Evolutionary conservation across 2,329 filamentous ascomycete species (phyloP), one percentile per base, ranked within the genome.

Genomic region (Lachnellula willkommii): DNA sequence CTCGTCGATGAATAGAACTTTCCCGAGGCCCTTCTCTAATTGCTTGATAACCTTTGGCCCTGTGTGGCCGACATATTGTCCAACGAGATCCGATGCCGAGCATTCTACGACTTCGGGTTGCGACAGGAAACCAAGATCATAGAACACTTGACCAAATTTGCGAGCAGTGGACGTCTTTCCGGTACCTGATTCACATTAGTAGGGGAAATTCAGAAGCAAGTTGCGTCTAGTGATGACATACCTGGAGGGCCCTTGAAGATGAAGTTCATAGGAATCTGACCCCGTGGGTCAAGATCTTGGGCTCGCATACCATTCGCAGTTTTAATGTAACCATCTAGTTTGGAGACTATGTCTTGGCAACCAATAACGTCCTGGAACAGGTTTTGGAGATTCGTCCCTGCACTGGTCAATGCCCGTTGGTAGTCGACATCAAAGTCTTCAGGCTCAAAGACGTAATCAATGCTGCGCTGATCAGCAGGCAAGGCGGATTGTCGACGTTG

Each of bases 81-180:
- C 88, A 1, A 92, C 75, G 0, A 92, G 67, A 36, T 91, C 86
- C 0, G 83, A 82, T 0, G 85, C 84, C 0, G 88, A 90, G 47
- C 77, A 81, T 53, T 90, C 84, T 0, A 84, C 67, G 0, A 90
- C 84, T 26, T 85, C 79, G 0, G 75, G 77, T 0, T 74, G 74
- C 0, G 80, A 71, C 0, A 92, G 71, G 36, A 91, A 80, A 0
- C 87, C 87, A 77, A 90, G 81, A 62, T 91, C 83, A 64, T 89
- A 91, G 65, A 82, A 92, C 0, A 92, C 75, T 59, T 89, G 80
- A 3, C 88, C 88, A 78, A 92, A 88, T 58, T 85, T 87, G n/a
- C 78, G 73, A 0, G 89, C 89, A 0, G 79, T 89, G 0, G 84
- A 85, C 0, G 87, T 90, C 65, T 91, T 91, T 0, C 88, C 88